These are phyloP conservation scores for Quercus wislizeni DNA, from an alignment of 306 rosid genomes.

Conservation along the genomic window DNA sequence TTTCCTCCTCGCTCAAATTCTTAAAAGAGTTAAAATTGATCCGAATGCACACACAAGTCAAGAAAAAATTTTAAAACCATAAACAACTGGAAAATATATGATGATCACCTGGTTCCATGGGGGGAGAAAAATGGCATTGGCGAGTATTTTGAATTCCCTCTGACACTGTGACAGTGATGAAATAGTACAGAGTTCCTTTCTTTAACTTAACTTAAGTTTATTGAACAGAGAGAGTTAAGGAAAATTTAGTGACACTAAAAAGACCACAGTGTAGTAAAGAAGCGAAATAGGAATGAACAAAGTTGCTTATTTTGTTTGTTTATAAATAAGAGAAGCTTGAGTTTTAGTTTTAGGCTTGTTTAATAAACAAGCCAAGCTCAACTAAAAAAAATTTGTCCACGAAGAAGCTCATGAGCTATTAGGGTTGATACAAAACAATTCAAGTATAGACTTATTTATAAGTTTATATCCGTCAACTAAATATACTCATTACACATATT, in stretches of 20 bases:
- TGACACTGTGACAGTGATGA: background rate
- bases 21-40: background rate
- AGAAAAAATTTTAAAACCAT: background rate
- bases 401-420: fast-evolving
- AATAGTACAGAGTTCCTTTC: too few relatives aligned
- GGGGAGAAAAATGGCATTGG: conserved; percentile 56
- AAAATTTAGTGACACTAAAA: too few relatives aligned
- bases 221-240: too few relatives aligned
- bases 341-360: fast-evolving
- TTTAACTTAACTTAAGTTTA: too few relatives aligned
- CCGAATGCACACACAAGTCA: background rate
- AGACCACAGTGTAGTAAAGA: too few relatives aligned
- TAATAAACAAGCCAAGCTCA: fast-evolving
- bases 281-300: too few relatives aligned
- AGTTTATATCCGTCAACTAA: too few relatives aligned
- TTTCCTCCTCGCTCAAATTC: background rate
- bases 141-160: conserved; percentile 22
- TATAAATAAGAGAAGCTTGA: fast-evolving
- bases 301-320: too few relatives aligned
- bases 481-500: too few relatives aligned
- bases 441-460: too few relatives aligned
- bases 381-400: fast-evolving
- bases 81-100: background rate
- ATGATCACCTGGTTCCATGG: conserved; percentile 72
- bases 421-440: too few relatives aligned